phyloP scores from a whole-genome alignment of 768 basidiomycete genomes.

The Lactifluus pinguis region DNA sequence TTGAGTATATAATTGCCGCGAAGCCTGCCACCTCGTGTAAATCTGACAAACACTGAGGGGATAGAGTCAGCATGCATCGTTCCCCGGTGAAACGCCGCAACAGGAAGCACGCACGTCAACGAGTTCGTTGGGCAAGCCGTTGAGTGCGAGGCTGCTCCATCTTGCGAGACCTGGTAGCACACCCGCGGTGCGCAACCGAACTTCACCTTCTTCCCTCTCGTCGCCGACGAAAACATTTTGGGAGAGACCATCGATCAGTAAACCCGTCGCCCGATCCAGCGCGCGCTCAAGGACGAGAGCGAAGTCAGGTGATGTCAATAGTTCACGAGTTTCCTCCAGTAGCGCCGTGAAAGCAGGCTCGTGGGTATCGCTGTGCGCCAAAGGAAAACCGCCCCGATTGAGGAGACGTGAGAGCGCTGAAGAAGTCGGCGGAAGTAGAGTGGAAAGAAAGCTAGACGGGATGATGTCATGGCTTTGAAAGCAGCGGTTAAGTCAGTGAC shows the following conservation, averaged over 20 bases:
- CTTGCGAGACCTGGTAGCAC: constrained; percentile 71
- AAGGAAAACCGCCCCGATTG: constrained; percentile 48
- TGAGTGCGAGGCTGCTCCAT: constrained; percentile 65
- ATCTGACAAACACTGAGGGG: constrained; percentile 46
- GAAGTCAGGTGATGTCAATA: constrained; percentile 64
- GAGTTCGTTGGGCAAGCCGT: constrained; percentile 67
- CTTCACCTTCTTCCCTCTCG: constrained; percentile 27
- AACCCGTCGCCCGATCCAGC: constrained; percentile 58
- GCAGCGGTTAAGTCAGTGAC: constrained; percentile 17
- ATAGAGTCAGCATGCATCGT: background rate
- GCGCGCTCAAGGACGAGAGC: constrained; percentile 59
- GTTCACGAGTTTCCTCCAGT: constrained; percentile 56
- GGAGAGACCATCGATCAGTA: constrained; percentile 56
- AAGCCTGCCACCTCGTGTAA: constrained; percentile 57
- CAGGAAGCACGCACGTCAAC: constrained; percentile 55
- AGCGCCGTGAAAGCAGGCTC: constrained; percentile 51
- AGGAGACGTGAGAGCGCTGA: constrained; percentile 63
- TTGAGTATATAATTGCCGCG: constrained; percentile 64
- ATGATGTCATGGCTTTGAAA: background rate
- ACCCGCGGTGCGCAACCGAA: constrained; percentile 62
- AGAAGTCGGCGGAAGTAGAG: constrained; percentile 66
- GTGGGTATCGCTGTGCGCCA: constrained; percentile 28
- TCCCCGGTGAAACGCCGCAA: background rate
- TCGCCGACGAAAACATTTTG: constrained; percentile 48
- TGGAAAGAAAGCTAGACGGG: constrained; percentile 53